Base-by-base conservation (phyloP, 176 grass and related monocot species). In the Oryza australiensis region DNA sequence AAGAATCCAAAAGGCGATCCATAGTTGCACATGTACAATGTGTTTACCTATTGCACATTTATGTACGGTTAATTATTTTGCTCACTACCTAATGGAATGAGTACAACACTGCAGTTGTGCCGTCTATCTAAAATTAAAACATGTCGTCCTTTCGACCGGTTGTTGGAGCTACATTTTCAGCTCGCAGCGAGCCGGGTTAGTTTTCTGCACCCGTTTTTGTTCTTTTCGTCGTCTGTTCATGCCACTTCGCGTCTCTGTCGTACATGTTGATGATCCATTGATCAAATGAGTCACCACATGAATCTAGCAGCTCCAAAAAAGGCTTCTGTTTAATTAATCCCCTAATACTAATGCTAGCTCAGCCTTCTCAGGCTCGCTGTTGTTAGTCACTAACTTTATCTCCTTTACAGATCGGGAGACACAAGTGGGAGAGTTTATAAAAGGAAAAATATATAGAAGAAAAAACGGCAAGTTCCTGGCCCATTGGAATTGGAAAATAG, bases 91-190 rank as follows among this genome's bases (percentile, higher is more conserved):
- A 42, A 77, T 12, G 27, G 13, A 38, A 38, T 38, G 38, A 27
- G 14, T 9, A 9, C 43, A 26, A 33, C 2, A 60, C 8, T 55
- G 20, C 51, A 55, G 51, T n/a, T 60, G 20, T 10, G n/a, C 55
- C 3, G 55, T 23, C 55, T 11, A 43, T 48, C 38, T 3, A 41
- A 69, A 75, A 35, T 23, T 62, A 9, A 33, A 64, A 41, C 63
- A 2, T 34, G 43, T 9, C 41, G 73, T 62, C 69, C 70, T 62
- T 18, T 26, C 29, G 45, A 55, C 68, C 63, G 51, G 77, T 22
- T 7, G 87, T 85, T 89, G 20, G 66, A 53, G 77, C 82, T 57
- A 45, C 28, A 20, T 57, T 76, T 18, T 89, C 67, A 66, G 12
- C 63, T 33, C 75, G 2, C 4, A 16, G 48, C 77, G n/a, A 11